Base-by-base conservation (phyloP, 805 yeast genomes). In the Ogataea corticis region DNA sequence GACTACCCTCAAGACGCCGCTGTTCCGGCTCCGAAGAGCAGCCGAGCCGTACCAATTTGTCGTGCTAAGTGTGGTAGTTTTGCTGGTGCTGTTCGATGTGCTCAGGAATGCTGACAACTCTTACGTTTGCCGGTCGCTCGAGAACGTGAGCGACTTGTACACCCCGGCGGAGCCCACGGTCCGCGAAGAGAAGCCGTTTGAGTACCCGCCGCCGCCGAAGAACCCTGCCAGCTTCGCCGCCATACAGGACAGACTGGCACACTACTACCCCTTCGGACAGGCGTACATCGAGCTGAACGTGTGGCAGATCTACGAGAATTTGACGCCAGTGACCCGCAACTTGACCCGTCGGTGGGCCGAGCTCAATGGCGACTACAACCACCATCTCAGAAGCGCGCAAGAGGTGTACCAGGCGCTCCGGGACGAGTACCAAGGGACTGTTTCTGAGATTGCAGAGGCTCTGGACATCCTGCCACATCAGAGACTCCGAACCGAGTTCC, bases 391-490 rank as follows among this genome's bases (percentile, higher is more conserved):
- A 9, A 28, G 43, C 27, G 29, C 41, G 3, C 37, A 33, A 12
- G 52, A 50, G 38, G 28, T 41, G 10, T 14, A 13, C 5, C 38
- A 36, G n/a, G 4, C 38, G 13, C 31, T 52, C 2, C 16, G 18
- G 14, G 32, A 34, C 14, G 28, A 32, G 21, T 49, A 50, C 36
- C 21, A 13, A 10, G 32, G 36, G 11, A 33, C 48, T 6, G 51
- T 72, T 11, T 82, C 83, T 1, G 79, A 76, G 45, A 61, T 79
- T 32, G 47, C 71, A 13, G 73, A 70, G 33, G 72, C 81, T 2
- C 75, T 65, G 55, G 71, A 71, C 41, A 42, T 56, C 9, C 59
- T 79, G 45, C 83, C 83, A 1, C 75, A 75, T 55, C 68, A 63
- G n/a, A 64, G 72, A 18, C 58, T 73, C 45, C 59, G 63, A 47